Base-by-base conservation (phyloP, 2,329 filamentous ascomycete genomes). In the Chrysosporium keratinophilum region DNA sequence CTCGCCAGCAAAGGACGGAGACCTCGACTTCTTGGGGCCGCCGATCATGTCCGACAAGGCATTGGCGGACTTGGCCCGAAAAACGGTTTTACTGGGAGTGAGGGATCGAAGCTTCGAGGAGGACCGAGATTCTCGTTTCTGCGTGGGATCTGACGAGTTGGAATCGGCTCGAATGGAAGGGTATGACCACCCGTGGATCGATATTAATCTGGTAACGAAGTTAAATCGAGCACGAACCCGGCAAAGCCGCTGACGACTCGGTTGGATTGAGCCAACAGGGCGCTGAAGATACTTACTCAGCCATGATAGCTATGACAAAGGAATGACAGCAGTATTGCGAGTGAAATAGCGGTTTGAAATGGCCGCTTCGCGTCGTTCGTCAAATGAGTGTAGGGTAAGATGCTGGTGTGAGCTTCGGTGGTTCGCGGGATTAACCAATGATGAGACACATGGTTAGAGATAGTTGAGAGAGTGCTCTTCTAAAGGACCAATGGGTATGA, bases 41-140 rank as follows among this genome's bases (percentile, higher is more conserved):
- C 66, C 60, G 12, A 66, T 61, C 56, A 68, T 67, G 35, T 67
- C 65, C 15, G 65, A 61, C 6, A 75, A 63, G 33, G 71, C 68
- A 53, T 69, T 74, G 17, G 69, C 69, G 1, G 73, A 75, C 50
- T 71, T 72, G 56, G 71, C 69, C 60, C 71, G 74, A 17, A 64
- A 67, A n/a, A 74, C 63, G 17, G 65, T 64, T 56, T 65, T 65
- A 44, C 66, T 66, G 41, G 69, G 65, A 19, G 68, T 67, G 67
- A 19, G 52, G 15, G 47, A 44, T 4, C 50, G 50, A 20, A 41
- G 15, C 15, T 49, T 54, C n/a, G 42, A 39, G n/a, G 68, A 67
- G 23, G 69, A 71, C 40, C 40, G 52, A 6, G 48, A 20, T 37
- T 50, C 54, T 52, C 48, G 47, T 52, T 58, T 58, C 43, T 56